Conservation (phyloP, 148 eudicot genomes). For the Selenicereus undatus region DNA sequence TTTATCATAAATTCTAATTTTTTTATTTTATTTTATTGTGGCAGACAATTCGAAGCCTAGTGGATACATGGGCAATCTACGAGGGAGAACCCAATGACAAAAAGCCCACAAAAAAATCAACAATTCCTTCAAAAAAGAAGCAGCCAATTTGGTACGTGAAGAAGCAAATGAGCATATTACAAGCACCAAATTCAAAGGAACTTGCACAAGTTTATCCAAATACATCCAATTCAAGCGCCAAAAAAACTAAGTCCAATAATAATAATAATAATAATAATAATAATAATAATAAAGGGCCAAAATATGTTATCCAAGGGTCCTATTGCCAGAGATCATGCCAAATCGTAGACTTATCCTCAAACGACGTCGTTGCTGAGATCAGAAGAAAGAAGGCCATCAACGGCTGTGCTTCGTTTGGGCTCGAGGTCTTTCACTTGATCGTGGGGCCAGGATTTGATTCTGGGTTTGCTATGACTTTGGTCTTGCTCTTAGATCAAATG, state of each 20-base stretch:
- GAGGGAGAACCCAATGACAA: conserved; percentile 46
- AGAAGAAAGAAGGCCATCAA: conserved; percentile 54
- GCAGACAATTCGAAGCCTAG: conserved; percentile 40
- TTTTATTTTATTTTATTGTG: background rate
- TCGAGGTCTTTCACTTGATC: conserved; percentile 68
- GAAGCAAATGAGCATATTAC: conserved; percentile 38
- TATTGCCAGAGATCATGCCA: conserved; percentile 53
- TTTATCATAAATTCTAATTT: background rate
- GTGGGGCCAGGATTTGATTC: conserved; percentile 52
- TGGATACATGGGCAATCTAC: conserved; percentile 59
- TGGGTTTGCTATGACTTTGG: conserved; percentile 61
- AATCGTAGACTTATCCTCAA: conserved; percentile 49
- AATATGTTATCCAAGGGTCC: conserved; percentile 63
- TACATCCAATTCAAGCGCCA: background rate
- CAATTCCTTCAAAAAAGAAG: conserved; percentile 6
- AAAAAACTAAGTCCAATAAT: background rate
- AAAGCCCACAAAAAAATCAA: conserved; percentile 3
- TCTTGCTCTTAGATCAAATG: conserved; percentile 71
- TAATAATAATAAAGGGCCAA: conserved; percentile 27
- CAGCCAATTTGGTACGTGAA: conserved; percentile 37
- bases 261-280: background rate
- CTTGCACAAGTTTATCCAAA: conserved; percentile 47
- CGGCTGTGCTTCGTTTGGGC: conserved; percentile 57
- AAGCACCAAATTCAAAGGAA: conserved; percentile 26
- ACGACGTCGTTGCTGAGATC: conserved; percentile 61